phyloP scores from a whole-genome alignment of 1,139 yeast species.

The Zygoascus hellenicus region DNA sequence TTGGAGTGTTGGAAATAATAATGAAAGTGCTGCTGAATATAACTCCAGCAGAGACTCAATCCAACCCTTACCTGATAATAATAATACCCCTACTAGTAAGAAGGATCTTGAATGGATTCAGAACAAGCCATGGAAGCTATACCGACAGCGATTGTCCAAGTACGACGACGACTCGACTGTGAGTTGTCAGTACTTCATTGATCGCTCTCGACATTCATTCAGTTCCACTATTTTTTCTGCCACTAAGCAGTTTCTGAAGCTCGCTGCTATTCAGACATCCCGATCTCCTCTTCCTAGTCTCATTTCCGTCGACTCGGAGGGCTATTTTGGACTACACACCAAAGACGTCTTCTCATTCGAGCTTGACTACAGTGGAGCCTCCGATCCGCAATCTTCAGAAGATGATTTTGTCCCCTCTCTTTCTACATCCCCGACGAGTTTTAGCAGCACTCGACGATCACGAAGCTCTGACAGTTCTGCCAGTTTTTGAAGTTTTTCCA shows the following conservation, averaged over 20 bases:
- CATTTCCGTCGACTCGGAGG: constrained; percentile 27
- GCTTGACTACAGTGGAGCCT: background rate
- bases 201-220: constrained; percentile 20
- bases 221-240: constrained; percentile 29
- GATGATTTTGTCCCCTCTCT: constrained; percentile 4
- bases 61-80: background rate
- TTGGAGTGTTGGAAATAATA: constrained; percentile 48
- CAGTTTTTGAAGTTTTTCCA: background rate
- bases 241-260: constrained; percentile 27
- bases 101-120: constrained; percentile 27
- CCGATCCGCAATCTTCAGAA: constrained; percentile 10
- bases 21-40: background rate
- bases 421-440: background rate
- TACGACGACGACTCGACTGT: constrained; percentile 24
- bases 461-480: background rate
- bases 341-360: constrained; percentile 11
- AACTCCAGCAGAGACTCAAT: background rate
- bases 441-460: background rate
- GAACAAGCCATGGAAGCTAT: constrained; percentile 29
- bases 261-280: constrained; percentile 19
- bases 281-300: constrained; percentile 12
- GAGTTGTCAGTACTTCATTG: constrained; percentile 26
- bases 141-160: constrained; percentile 29
- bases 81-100: background rate
- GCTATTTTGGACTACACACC: constrained; percentile 28